These are phyloP conservation scores for Lippia alba DNA, from an alignment of 305 asterid genomes.

Conservation along the genomic window DNA sequence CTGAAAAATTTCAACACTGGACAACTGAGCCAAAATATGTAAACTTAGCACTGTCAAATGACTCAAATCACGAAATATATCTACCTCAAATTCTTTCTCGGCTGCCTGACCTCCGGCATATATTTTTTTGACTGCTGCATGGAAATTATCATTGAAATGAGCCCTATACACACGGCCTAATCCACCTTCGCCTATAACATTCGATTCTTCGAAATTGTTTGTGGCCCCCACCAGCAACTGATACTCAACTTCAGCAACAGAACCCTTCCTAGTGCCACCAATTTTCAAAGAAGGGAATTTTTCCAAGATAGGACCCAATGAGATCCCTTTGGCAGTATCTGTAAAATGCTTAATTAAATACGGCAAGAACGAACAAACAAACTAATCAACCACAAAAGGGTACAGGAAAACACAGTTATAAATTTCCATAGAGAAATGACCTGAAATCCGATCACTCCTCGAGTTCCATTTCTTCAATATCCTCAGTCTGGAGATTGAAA, in stretches of 20 bases:
- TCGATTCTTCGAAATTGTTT: conserved; percentile 51
- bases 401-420: neutral
- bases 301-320: conserved; percentile 52
- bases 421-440: conserved; percentile 32
- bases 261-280: conserved; percentile 48
- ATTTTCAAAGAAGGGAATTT: conserved; percentile 49
- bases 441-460: conserved; percentile 44
- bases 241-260: conserved; percentile 51
- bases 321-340: conserved; percentile 51
- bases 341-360: conserved; percentile 21
- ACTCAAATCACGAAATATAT: conserved; percentile 5
- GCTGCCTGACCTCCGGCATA: conserved; percentile 47
- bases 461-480: conserved; percentile 43
- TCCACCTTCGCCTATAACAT: conserved; percentile 63
- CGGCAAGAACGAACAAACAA: conserved; percentile 3
- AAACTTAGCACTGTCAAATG: neutral
- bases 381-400: neutral
- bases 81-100: conserved; percentile 63
- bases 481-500: conserved; percentile 53
- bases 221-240: conserved; percentile 62
- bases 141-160: conserved; percentile 43
- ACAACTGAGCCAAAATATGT: conserved; percentile 20
- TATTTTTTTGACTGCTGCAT: conserved; percentile 60
- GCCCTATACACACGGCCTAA: conserved; percentile 61
- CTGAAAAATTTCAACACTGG: conserved; percentile 43